Evolutionary conservation across 257 asterid species (phyloP).

Genomic region (Handroanthus guayacan): DNA sequence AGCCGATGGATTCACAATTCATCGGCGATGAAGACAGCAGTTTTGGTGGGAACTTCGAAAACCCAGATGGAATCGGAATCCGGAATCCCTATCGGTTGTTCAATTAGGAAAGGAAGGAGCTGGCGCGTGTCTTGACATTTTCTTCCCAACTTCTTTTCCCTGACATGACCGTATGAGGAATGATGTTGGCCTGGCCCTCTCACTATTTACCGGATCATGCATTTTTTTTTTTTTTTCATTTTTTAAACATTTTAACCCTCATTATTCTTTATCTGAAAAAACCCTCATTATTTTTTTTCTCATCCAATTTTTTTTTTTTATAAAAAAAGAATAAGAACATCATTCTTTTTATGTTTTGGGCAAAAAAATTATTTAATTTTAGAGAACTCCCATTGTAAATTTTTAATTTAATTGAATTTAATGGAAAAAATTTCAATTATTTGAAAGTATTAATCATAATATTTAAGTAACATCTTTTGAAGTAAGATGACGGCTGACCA

Average conservation of each 20-base stretch:
- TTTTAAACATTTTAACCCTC: background rate
- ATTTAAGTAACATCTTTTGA: too few relatives aligned
- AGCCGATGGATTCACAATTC: slow-evolving; percentile 32
- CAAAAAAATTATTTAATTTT: background rate
- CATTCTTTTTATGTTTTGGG: background rate
- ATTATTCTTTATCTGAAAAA: too few relatives aligned
- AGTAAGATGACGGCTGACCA: too few relatives aligned
- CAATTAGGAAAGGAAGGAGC: slow-evolving; percentile 33
- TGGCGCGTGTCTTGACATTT: slow-evolving; percentile 35
- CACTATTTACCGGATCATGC: slow-evolving; percentile 17
- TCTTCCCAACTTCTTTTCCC: slow-evolving; percentile 28
- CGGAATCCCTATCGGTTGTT: slow-evolving; percentile 9
- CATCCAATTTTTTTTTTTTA: background rate
- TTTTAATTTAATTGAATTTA: too few relatives aligned
- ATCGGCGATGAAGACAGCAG: slow-evolving; percentile 30
- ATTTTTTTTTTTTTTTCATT: background rate
- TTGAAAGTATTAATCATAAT: too few relatives aligned
- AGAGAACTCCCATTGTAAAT: background rate
- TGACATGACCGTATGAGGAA: background rate
- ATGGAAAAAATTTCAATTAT: too few relatives aligned
- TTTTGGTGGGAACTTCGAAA: slow-evolving; percentile 6
- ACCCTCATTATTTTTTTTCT: background rate
- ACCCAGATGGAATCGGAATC: slow-evolving; percentile 32
- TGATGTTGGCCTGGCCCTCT: slow-evolving; percentile 31
- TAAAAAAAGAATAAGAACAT: too few relatives aligned